Conservation (phyloP, 1,139 yeast species). For the Hyphopichia khmerensis region DNA sequence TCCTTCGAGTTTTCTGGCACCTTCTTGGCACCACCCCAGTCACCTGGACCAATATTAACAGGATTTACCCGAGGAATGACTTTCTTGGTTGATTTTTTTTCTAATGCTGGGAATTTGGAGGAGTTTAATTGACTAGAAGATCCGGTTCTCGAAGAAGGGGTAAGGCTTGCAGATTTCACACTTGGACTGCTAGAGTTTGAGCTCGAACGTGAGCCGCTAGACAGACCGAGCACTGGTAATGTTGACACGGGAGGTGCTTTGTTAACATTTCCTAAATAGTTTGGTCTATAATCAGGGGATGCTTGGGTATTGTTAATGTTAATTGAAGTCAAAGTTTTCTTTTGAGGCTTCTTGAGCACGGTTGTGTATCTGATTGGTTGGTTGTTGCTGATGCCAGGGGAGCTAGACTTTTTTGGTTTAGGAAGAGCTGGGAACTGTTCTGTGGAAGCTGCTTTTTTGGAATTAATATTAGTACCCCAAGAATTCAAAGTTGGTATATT, state of each 20-base stretch:
- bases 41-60: conserved; percentile 21
- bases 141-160: conserved; percentile 5
- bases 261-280: conserved; percentile 24
- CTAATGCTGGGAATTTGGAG: conserved; percentile 41
- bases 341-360: conserved; percentile 25
- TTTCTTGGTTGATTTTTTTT: conserved; percentile 33
- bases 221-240: conserved; percentile 16
- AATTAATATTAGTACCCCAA: conserved; percentile 27
- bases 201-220: conserved; percentile 8
- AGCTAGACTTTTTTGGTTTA: conserved; percentile 29
- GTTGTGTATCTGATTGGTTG: conserved; percentile 44
- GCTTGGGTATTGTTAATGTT: conserved; percentile 16
- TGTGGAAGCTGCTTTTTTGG: conserved; percentile 6
- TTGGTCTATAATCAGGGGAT: conserved; percentile 26
- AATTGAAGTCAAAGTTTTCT: conserved; percentile 10
- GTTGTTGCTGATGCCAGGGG: conserved; percentile 12
- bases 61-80: conserved; percentile 44
- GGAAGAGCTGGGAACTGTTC: conserved; percentile 57
- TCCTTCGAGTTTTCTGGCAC: conserved; percentile 6
- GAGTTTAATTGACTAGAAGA: conserved; percentile 10
- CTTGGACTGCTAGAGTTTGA: conserved; percentile 8
- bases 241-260: conserved; percentile 14
- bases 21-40: conserved; percentile 21
- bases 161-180: conserved; percentile 6
- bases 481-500: conserved; percentile 17